Percentiles rank a stretch among this genome's conserved stretches.
Conservation (phyloP, 805 yeast species). For the Suhomyces xylopsoci region DNA sequence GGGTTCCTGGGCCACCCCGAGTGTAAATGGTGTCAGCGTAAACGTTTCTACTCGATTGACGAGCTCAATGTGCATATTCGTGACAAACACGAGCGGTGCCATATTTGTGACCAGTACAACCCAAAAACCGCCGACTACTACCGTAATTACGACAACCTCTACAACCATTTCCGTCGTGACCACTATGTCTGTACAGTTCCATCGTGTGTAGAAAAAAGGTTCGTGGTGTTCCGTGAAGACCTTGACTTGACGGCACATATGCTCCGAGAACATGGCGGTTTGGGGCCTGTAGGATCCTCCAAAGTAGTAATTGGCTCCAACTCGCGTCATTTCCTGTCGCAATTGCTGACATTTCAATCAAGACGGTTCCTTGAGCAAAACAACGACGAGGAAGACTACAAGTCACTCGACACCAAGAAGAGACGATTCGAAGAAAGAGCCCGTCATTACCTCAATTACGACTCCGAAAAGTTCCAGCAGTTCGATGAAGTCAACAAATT, state of each 20-base stretch:
- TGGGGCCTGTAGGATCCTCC: slow-evolving; percentile 43
- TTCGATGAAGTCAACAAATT: slow-evolving; percentile 50
- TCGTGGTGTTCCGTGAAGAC: slow-evolving; percentile 87
- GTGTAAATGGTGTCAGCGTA: slow-evolving; percentile 75
- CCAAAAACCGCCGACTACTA: slow-evolving; percentile 66
- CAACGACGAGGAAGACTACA: slow-evolving; percentile 27
- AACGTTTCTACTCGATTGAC: slow-evolving; percentile 82
- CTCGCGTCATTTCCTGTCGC: slow-evolving; percentile 50
- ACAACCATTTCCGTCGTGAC: slow-evolving; percentile 64
- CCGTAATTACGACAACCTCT: slow-evolving; percentile 69
- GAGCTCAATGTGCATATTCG: slow-evolving; percentile 81
- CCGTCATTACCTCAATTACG: slow-evolving; percentile 66
- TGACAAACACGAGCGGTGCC: slow-evolving; percentile 83
- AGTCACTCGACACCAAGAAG: slow-evolving; percentile 48
- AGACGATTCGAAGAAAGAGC: slow-evolving; percentile 81
- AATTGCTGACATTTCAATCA: slow-evolving; percentile 54
- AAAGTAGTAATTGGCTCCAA: slow-evolving; percentile 38
- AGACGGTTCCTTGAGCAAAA: slow-evolving; percentile 14
- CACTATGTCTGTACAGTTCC: slow-evolving; percentile 80
- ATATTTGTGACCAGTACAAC: slow-evolving; percentile 72
- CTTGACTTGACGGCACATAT: slow-evolving; percentile 86
- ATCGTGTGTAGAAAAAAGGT: slow-evolving; percentile 79
- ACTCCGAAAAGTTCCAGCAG: slow-evolving; percentile 41
- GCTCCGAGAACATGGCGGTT: slow-evolving; percentile 72
- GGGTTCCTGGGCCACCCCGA: slow-evolving; percentile 89